Evolutionary conservation across 176 grass and related monocot genomes (phyloP).

Genomic region (Tillandsia leiboldiana): DNA sequence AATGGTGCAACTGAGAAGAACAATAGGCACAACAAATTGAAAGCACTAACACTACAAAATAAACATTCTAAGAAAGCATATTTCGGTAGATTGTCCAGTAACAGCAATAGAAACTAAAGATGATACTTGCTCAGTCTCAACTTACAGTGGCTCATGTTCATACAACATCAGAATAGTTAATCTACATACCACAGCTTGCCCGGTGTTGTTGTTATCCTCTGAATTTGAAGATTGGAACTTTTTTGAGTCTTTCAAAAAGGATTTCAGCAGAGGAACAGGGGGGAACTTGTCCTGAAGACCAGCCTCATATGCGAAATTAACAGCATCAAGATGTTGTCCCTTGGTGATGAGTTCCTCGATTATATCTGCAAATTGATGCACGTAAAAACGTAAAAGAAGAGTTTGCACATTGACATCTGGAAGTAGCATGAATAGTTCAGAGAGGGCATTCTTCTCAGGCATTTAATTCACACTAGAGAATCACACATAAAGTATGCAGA

Average conservation of each 20-base stretch:
- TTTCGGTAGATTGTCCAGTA: not conserved
- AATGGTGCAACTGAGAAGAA: not conserved
- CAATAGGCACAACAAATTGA: not conserved
- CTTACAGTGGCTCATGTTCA: not conserved
- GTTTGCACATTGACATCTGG: too few species aligned
- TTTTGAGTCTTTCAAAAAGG: slow-evolving; percentile 66
- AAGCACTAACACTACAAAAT: not conserved
- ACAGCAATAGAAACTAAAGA: not conserved
- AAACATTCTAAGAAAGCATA: not conserved
- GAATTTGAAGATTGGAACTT: slow-evolving; percentile 29
- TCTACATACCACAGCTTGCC: slow-evolving; percentile 47
- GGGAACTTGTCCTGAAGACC: slow-evolving; percentile 74
- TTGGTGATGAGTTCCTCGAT: slow-evolving; percentile 74
- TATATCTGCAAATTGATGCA: slow-evolving; percentile 45
- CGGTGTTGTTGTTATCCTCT: slow-evolving; percentile 38
- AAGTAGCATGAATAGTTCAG: too few species aligned
- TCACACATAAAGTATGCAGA: too few species aligned
- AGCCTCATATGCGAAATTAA: slow-evolving; percentile 83
- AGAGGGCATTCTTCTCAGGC: too few species aligned
- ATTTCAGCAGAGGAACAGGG: slow-evolving; percentile 72
- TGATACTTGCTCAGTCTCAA: slow-evolving; percentile 3
- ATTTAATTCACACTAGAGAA: too few species aligned
- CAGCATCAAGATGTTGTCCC: slow-evolving; percentile 82
- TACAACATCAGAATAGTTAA: not conserved
- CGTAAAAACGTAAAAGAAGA: too few species aligned